Conservation (phyloP, 2,329 filamentous ascomycete genomes). For the Colletotrichum sp. region DNA sequence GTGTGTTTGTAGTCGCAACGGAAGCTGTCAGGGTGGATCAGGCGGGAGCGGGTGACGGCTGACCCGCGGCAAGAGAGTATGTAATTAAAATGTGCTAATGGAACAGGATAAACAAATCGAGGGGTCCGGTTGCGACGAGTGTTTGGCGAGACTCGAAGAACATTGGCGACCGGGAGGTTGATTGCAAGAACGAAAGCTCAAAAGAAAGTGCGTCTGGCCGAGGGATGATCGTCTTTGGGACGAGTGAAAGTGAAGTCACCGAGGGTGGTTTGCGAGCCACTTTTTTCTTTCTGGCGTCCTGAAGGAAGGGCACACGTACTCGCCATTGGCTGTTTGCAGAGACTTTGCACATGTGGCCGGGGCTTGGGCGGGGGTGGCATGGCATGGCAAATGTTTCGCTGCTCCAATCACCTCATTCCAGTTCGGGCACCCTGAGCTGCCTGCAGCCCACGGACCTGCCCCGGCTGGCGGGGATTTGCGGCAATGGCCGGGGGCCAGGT, state of each 20-base stretch:
- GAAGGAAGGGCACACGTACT: neutral
- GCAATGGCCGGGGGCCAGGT: neutral
- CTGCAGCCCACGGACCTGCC: neutral
- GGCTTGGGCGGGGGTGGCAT: neutral
- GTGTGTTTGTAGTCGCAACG: neutral
- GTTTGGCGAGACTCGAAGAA: neutral
- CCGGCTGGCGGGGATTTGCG: neutral
- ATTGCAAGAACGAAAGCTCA: neutral
- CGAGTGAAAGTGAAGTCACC: neutral
- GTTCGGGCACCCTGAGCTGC: neutral
- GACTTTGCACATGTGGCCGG: neutral
- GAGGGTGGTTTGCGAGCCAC: neutral
- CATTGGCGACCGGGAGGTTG: neutral
- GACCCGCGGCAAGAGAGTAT: neutral
- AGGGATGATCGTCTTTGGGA: neutral
- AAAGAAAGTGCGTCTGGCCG: neutral
- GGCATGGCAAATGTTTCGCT: neutral
- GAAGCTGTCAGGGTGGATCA: neutral
- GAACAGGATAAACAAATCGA: neutral
- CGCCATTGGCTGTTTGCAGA: neutral
- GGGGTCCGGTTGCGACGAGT: neutral
- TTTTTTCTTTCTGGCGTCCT: neutral
- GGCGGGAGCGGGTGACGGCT: neutral
- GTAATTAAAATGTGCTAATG: neutral
- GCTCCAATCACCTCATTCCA: neutral